A percentile compares a stretch with the other conserved stretches of the same genome.
Evolutionary conservation across 2,329 filamentous ascomycete species (phyloP).

Genomic region (Penicillium brasilianum): DNA sequence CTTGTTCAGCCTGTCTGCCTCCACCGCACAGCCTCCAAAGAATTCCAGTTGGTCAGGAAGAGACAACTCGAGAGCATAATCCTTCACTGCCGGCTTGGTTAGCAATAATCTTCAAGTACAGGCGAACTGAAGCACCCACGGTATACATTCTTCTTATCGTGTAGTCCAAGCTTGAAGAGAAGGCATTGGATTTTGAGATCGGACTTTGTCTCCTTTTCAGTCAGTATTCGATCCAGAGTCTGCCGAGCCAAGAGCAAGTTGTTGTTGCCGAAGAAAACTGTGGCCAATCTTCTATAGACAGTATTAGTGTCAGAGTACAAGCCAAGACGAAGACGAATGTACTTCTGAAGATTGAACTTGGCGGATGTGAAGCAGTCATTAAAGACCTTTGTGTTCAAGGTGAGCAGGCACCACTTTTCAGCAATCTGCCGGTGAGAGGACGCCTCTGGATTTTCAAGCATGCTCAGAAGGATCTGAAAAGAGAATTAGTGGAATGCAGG

Average conservation of each 20-base stretch:
- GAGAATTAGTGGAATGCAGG: constrained; percentile 5
- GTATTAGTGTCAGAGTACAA: not conserved
- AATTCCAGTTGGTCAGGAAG: not conserved
- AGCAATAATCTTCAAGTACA: not conserved
- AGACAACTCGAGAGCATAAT: not conserved
- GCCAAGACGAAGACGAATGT: not conserved
- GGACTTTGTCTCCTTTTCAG: not conserved
- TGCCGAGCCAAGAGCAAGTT: not conserved
- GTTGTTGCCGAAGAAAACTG: not conserved
- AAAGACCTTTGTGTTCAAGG: constrained; percentile 68
- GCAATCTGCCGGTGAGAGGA: constrained; percentile 56
- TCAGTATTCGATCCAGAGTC: not conserved
- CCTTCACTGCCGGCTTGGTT: not conserved
- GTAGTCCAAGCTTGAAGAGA: not conserved
- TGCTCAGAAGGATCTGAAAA: constrained; percentile 78
- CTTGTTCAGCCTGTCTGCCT: not conserved
- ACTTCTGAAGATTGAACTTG: constrained; percentile 71
- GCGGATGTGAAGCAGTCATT: constrained; percentile 68
- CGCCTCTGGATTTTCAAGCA: constrained; percentile 64
- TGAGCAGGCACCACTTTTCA: constrained; percentile 73
- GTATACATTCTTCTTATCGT: not conserved
- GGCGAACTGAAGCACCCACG: not conserved
- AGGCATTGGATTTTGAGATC: not conserved
- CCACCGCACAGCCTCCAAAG: not conserved
- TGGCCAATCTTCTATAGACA: not conserved